Percentiles rank a stretch among this genome's conserved stretches.
phyloP scores from a whole-genome alignment of 2,329 filamentous ascomycete species.

The Hypoxylon sp. region DNA sequence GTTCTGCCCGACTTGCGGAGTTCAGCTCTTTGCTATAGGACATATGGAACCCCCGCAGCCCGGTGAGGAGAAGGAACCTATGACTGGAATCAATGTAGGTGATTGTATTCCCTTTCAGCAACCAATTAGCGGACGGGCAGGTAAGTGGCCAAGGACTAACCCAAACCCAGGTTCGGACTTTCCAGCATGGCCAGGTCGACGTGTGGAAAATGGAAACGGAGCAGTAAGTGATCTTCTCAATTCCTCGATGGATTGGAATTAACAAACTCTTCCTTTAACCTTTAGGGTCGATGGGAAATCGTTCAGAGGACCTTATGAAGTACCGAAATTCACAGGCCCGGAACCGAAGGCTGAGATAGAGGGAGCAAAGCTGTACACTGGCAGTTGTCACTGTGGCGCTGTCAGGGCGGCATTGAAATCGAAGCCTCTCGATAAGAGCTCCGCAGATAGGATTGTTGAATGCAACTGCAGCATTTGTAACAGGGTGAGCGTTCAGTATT shows the following conservation, averaged over 20 bases:
- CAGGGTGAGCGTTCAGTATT: slow-evolving; percentile 52
- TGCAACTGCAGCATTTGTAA: slow-evolving; percentile 69
- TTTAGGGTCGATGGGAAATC: slow-evolving; percentile 59
- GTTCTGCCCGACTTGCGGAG: slow-evolving; percentile 69
- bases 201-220: slow-evolving; percentile 58
- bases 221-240: slow-evolving; percentile 52
- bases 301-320: slow-evolving; percentile 54
- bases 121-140: neutral
- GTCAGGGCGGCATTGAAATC: slow-evolving; percentile 61
- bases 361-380: slow-evolving; percentile 61
- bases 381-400: slow-evolving; percentile 69
- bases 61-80: slow-evolving; percentile 50
- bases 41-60: slow-evolving; percentile 46
- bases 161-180: slow-evolving; percentile 57
- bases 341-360: slow-evolving; percentile 59
- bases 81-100: slow-evolving; percentile 62
- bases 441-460: slow-evolving; percentile 54
- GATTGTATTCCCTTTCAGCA: neutral
- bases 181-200: slow-evolving; percentile 61
- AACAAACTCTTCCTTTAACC: slow-evolving; percentile 1
- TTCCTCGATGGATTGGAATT: neutral
- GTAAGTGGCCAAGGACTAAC: slow-evolving; percentile 28
- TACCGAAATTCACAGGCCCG: slow-evolving; percentile 59
- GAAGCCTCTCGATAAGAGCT: slow-evolving; percentile 60
- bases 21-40: slow-evolving; percentile 56